These are phyloP conservation scores for Proteromonas lacertae DNA, from an alignment of 352 stramenopile species.

Conservation along the genomic window DNA sequence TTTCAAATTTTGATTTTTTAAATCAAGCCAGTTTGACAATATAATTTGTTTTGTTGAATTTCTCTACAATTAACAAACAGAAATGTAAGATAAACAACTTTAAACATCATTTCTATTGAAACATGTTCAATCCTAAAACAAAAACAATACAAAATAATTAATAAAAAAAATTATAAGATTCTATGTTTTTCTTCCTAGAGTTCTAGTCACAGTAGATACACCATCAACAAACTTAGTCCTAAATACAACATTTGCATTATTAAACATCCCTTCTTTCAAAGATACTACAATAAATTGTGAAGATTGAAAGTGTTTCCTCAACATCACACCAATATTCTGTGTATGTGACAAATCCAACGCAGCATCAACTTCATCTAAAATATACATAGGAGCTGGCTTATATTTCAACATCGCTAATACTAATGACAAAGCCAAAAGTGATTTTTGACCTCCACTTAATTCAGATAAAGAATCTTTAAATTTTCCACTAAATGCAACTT, in stretches of 20 bases:
- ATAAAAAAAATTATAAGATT: too few relatives aligned
- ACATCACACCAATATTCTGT: slow-evolving; percentile 99
- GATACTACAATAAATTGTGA: slow-evolving; percentile 99
- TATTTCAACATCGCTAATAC: slow-evolving; percentile 92
- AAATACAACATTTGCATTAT: slow-evolving; percentile 99
- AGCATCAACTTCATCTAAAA: slow-evolving; percentile 97
- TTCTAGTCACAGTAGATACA: slow-evolving; percentile 86
- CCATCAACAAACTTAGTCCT: slow-evolving; percentile 98
- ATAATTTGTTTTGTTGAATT: too few relatives aligned
- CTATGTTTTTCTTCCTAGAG: too few relatives aligned
- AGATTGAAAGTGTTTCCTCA: slow-evolving; percentile 88
- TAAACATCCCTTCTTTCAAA: slow-evolving; percentile 99
- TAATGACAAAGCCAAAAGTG: slow-evolving; percentile 87
- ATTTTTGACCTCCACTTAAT: slow-evolving; percentile 84
- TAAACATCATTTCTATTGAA: too few relatives aligned
- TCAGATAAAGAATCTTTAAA: slow-evolving; percentile 98
- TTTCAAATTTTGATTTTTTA: too few relatives aligned
- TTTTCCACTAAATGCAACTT: slow-evolving; percentile 86
- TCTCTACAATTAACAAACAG: too few relatives aligned
- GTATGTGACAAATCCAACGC: slow-evolving; percentile 95
- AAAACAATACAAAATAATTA: too few relatives aligned
- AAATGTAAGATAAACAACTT: too few relatives aligned
- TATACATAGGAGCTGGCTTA: slow-evolving; percentile 98
- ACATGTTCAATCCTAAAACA: too few relatives aligned
- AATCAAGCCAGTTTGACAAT: too few relatives aligned